Base-by-base conservation (phyloP, 2,329 filamentous ascomycete genomes). In the Capronia americana region DNA sequence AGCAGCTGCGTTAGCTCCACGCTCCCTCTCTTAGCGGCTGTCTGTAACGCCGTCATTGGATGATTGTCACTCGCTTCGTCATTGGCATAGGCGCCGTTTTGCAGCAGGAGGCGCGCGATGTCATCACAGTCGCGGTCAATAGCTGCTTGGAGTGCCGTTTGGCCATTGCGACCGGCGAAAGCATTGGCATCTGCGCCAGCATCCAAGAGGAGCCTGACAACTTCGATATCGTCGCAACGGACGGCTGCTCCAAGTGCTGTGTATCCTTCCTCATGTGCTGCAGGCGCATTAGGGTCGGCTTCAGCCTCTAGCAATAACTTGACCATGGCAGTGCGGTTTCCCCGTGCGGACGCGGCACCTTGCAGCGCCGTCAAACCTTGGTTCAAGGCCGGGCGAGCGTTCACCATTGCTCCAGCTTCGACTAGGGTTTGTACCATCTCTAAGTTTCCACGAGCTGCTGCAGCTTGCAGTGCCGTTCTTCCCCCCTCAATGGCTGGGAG, bases 191-290 rank as follows among this genome's bases (percentile, higher is more conserved):
- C 41, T 28, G 57, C 57, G 12, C 57, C 57, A 4, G n/a, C 17
- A 8, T 38, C n/a, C 14, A 60, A 28, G 12, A 60, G 57, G 44
- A 23, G 50, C 28, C 34, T 30, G 28, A 60, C 46, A 11, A 53
- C 28, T 7, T 17, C n/a, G n/a, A 24, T 14, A 23, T 53, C 23
- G 7, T n/a, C 6, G 46, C 44, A n/a, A 11, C 7, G 17, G 23
- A 60, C 20, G 28, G 57, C 57, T 30, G 17, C 34, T 30, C 17
- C 7, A 32, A 58, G 24, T 17, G 56, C 56, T 28, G 34, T 58
- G 11, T 58, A 10, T 48, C 56, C 56, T 17, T 51, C 2, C 17
- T 44, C 4, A 20, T n/a, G 14, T 44, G 17, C 38, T n/a, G 38
- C 38, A 41, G 38, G 38, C 17, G 14, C 38, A 20, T 44, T 44